These are phyloP conservation scores for Nakazawaea wickerhamii DNA, from an alignment of 805 yeast genomes.

Conservation along the genomic window DNA sequence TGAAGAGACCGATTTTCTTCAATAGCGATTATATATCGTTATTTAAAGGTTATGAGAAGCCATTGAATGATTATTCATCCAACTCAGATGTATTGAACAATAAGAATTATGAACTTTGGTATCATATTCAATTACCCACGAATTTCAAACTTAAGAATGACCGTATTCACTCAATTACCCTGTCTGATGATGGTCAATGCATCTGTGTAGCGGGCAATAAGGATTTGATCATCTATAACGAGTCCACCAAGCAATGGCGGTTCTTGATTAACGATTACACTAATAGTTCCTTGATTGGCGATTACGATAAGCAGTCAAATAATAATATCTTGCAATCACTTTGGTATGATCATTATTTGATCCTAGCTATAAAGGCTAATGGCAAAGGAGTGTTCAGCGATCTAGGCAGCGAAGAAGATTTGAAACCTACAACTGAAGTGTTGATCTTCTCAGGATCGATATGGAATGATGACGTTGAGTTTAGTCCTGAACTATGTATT, in stretches of 20 bases:
- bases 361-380: constrained; percentile 23
- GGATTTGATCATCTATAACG: constrained; percentile 39
- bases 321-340: constrained; percentile 12
- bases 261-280: constrained; percentile 31
- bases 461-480: constrained; percentile 19
- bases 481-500: constrained; percentile 23
- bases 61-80: constrained; percentile 32
- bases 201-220: constrained; percentile 45
- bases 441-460: constrained; percentile 23
- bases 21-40: constrained; percentile 35
- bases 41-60: constrained; percentile 43
- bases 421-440: constrained; percentile 24
- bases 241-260: constrained; percentile 41
- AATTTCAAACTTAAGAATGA: constrained; percentile 38
- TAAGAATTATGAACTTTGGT: constrained; percentile 41
- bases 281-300: constrained; percentile 11
- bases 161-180: constrained; percentile 35
- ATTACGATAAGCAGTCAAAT: background rate
- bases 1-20: constrained; percentile 36
- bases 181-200: constrained; percentile 41
- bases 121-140: constrained; percentile 39
- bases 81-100: constrained; percentile 20
- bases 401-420: constrained; percentile 6
- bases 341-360: constrained; percentile 29
- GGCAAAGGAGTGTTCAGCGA: constrained; percentile 14